Percentiles rank a stretch among this genome's conserved stretches.
Evolutionary conservation across 345 rosid genomes (phyloP).

Genomic region (Pugionium cornutum): DNA sequence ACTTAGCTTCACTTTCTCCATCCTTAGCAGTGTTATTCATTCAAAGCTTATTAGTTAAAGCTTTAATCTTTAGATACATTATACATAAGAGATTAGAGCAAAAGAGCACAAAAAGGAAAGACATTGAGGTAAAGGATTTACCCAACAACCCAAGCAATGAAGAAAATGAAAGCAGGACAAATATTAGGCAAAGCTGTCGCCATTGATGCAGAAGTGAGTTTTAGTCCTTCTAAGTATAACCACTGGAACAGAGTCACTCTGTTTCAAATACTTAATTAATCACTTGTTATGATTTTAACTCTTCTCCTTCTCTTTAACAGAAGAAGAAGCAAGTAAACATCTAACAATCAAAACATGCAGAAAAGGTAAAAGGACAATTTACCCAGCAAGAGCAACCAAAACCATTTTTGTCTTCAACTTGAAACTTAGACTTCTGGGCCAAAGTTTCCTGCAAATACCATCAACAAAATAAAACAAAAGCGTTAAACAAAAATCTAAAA

Average conservation of each 20-base stretch:
- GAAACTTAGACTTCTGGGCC: slow-evolving; percentile 61
- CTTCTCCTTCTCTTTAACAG: no score
- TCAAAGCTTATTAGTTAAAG: slow-evolving; percentile 6
- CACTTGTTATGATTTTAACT: background rate
- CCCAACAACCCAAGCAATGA: slow-evolving; percentile 84
- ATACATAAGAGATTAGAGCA: no score
- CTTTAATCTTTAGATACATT: background rate
- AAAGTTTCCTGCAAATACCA: slow-evolving; percentile 56
- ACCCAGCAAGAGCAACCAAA: slow-evolving; percentile 76
- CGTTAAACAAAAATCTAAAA: background rate
- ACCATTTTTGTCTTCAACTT: slow-evolving; percentile 64
- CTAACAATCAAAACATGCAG: slow-evolving; percentile 10
- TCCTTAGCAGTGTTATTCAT: slow-evolving; percentile 56
- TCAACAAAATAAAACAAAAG: background rate
- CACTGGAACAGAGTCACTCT: slow-evolving; percentile 83
- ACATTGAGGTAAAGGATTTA: slow-evolving; percentile 13
- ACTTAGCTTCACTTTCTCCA: slow-evolving; percentile 71
- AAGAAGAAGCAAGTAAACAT: background rate
- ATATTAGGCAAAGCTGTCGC: slow-evolving; percentile 99
- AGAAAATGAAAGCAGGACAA: slow-evolving; percentile 80
- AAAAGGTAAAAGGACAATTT: slow-evolving; percentile 12
- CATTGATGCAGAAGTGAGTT: slow-evolving; percentile 81
- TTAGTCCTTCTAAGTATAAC: slow-evolving; percentile 70
- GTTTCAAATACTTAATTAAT: no score
- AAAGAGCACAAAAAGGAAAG: no score